Percentiles rank a stretch among this genome's conserved stretches.
Evolutionary conservation across 768 basidiomycete species (phyloP).

Genomic region (Leccinum fibrillosum): DNA sequence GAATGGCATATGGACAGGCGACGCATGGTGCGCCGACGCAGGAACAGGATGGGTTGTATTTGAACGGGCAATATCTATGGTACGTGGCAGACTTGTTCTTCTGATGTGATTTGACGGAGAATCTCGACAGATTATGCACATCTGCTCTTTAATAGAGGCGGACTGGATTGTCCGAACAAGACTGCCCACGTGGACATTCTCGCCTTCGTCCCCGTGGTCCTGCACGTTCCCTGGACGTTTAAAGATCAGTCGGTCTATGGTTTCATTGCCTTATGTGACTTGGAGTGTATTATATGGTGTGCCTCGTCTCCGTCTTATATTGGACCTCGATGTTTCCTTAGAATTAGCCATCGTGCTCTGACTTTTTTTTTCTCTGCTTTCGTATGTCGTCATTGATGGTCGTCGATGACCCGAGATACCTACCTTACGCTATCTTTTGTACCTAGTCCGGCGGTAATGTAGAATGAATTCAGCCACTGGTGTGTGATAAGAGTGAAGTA

Average conservation of each 20-base stretch:
- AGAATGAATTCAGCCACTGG: not conserved
- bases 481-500: not conserved
- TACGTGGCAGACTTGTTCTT: conserved; percentile 10
- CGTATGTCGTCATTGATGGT: not conserved
- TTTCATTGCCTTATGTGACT: not conserved
- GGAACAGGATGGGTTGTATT: conserved; percentile 22
- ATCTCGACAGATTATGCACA: conserved; percentile 6
- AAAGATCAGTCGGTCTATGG: not conserved
- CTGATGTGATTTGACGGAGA: not conserved
- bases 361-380: not conserved
- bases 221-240: not conserved
- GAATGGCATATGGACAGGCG: conserved; percentile 35
- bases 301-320: not conserved
- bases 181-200: not conserved
- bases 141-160: not conserved
- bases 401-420: not conserved
- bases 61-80: conserved; percentile 30
- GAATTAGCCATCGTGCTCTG: not conserved
- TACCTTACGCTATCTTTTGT: conserved; percentile 3
- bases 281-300: not conserved
- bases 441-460: conserved; percentile 12
- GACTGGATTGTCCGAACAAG: not conserved
- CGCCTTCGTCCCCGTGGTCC: not conserved
- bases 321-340: not conserved
- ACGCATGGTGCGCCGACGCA: conserved; percentile 6